These are phyloP conservation scores for Candida hispaniensis DNA, from an alignment of 805 yeast species.

Conservation along the genomic window DNA sequence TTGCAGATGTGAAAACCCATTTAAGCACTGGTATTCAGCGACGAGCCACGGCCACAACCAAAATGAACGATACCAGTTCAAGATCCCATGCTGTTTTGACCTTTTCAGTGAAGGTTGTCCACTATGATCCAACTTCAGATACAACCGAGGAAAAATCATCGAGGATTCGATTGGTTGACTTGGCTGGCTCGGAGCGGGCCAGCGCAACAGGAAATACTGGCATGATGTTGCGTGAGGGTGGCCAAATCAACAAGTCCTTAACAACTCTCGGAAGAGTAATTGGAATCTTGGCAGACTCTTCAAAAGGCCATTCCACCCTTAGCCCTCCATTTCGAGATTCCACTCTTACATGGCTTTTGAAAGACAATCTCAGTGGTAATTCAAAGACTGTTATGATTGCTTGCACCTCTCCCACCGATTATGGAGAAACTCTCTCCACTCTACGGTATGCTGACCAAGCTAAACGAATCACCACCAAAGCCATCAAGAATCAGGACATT, in stretches of 20 bases:
- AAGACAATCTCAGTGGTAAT: conserved; percentile 71
- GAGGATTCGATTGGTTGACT: conserved; percentile 57
- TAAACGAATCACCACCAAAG: conserved; percentile 54
- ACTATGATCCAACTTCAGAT: conserved; percentile 27
- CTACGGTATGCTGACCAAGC: conserved; percentile 70
- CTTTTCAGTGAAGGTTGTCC: conserved; percentile 47
- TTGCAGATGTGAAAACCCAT: conserved; percentile 38
- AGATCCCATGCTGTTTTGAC: conserved; percentile 77
- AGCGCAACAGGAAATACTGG: conserved; percentile 49
- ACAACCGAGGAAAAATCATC: conserved; percentile 42
- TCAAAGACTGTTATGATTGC: conserved; percentile 86
- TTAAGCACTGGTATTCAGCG: conserved; percentile 42
- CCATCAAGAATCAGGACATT: conserved; percentile 40
- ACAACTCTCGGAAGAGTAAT: conserved; percentile 69
- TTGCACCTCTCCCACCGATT: conserved; percentile 69
- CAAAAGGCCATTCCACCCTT: conserved; percentile 8
- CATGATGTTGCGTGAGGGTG: conserved; percentile 57
- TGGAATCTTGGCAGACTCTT: conserved; percentile 36
- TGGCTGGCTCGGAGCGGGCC: conserved; percentile 76
- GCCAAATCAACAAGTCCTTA: conserved; percentile 64
- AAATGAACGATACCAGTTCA: conserved; percentile 61
- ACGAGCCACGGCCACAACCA: conserved; percentile 63
- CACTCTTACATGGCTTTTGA: conserved; percentile 58
- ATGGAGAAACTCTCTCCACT: conserved; percentile 67
- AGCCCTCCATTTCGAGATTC: conserved; percentile 66